Percentiles rank a stretch among this genome's conserved stretches.
These are phyloP conservation scores for Boletus sp. DNA, from an alignment of 768 basidiomycete genomes.

Conservation along the genomic window DNA sequence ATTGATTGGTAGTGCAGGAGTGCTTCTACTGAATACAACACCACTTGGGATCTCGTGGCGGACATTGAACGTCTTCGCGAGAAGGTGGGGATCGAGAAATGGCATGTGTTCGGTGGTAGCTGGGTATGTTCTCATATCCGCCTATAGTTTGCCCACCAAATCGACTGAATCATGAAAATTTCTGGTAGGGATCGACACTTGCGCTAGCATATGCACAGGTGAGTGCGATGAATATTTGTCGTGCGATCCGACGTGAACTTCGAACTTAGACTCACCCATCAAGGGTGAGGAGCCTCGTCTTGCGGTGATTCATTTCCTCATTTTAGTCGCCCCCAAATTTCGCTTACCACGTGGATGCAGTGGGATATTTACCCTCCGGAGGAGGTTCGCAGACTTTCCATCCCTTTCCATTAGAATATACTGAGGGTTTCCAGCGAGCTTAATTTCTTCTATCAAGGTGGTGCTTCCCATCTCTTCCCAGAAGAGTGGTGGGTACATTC, in stretches of 20 bases:
- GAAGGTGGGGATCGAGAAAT: constrained; percentile 74
- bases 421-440: constrained; percentile 53
- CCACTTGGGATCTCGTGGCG: constrained; percentile 90
- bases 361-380: constrained; percentile 86
- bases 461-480: constrained; percentile 78
- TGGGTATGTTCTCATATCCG: constrained; percentile 59
- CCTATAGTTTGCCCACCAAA: not conserved
- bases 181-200: constrained; percentile 75
- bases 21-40: constrained; percentile 82
- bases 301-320: constrained; percentile 49
- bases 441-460: constrained; percentile 90
- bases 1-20: constrained; percentile 41
- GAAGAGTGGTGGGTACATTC: constrained; percentile 70
- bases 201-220: constrained; percentile 86
- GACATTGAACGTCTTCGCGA: constrained; percentile 84
- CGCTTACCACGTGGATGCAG: constrained; percentile 35
- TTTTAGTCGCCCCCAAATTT: not conserved
- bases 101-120: constrained; percentile 94
- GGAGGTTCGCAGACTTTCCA: constrained; percentile 46
- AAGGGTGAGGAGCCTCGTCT: constrained; percentile 71
- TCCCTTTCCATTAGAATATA: not conserved
- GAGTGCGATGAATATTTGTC: not conserved
- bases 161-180: not conserved
- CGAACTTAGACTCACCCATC: constrained; percentile 68
- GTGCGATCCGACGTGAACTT: not conserved